Evolutionary conservation across 1,139 yeast species (phyloP), one percentile per base, ranked within the genome.

Genomic region (Waltiozyma sp.): DNA sequence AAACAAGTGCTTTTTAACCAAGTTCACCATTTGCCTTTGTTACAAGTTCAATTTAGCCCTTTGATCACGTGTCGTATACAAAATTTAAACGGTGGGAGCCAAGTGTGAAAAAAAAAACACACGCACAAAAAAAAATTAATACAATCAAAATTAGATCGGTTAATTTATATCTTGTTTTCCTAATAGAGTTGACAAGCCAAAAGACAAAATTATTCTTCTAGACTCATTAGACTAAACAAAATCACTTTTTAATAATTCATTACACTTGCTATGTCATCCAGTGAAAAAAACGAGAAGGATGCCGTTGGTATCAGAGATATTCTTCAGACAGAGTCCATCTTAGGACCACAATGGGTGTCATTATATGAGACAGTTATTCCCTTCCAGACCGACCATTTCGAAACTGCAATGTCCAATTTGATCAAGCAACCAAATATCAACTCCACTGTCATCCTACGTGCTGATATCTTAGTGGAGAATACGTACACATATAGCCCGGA

Each of bases 401-500:
- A 77, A 46, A 64, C 67, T 11, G 96, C 96, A 5, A 83, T 87
- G 91, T 61, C 75, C 39, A 85, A 88, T 60, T 69, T 89, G 49
- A 82, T 89, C 44, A 71, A 73, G 47, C 88, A 87, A 49, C 97
- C 97, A 14, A 86, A 89, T 59, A 83, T 89, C 61, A 89, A 89
- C 61, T 89, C 96, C 9, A 84, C 96, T 0, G 93, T 87, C 28
- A 83, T 89, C 36, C 68, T 89, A 66, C 68, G 97, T 54, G 95
- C 96, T 0, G 97, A 89, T 61, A 77, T 89, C 24, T 62, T 88
- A 39, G 66, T 68, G 39, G 89, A 83, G 51, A 68, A 65, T 44
- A 60, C 58, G 2, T 75, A 66, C 54, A 69, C 64, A 33, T 64
- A 69, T 6, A 6, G 33, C 3, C 15, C 38, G 9, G 10, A 26